phyloP scores from a whole-genome alignment of 768 basidiomycete species.

The Termitomyces sp. region DNA sequence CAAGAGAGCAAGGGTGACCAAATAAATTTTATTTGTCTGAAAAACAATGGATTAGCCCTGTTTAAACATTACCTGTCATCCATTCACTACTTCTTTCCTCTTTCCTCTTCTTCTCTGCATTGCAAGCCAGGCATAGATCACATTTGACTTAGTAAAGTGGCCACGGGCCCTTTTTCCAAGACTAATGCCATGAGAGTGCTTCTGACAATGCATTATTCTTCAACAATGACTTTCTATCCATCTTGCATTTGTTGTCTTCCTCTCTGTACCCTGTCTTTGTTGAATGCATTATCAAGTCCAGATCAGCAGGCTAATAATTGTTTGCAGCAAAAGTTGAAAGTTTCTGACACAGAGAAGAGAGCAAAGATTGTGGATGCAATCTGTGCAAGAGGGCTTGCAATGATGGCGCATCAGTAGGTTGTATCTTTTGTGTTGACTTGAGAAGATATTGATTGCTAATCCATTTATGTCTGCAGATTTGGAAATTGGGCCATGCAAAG shows the following conservation, averaged over 20 bases:
- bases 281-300: conserved; percentile 79
- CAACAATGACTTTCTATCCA: conserved; percentile 80
- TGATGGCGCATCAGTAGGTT: conserved; percentile 82
- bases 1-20: too few relatives aligned
- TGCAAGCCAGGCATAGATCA: too few relatives aligned
- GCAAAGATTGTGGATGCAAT: conserved; percentile 85
- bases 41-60: too few relatives aligned
- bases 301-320: conserved; percentile 91
- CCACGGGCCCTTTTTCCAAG: too few relatives aligned
- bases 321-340: conserved; percentile 85
- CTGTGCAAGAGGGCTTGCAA: conserved; percentile 77
- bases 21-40: too few relatives aligned
- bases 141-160: too few relatives aligned
- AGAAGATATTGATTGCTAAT: not conserved
- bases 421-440: not conserved
- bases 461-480: conserved; percentile 42
- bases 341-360: conserved; percentile 71
- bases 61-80: too few relatives aligned
- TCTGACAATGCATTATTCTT: too few relatives aligned
- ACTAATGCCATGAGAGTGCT: too few relatives aligned
- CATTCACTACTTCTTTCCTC: too few relatives aligned
- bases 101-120: too few relatives aligned
- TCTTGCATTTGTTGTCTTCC: conserved; percentile 79
- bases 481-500: conserved; percentile 95
- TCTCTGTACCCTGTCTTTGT: conserved; percentile 83